A percentile compares a stretch with the other conserved stretches of the same genome.
These are phyloP conservation scores for Lactuca sativa DNA, from an alignment of 129 eudicot genomes.

Conservation along the genomic window DNA sequence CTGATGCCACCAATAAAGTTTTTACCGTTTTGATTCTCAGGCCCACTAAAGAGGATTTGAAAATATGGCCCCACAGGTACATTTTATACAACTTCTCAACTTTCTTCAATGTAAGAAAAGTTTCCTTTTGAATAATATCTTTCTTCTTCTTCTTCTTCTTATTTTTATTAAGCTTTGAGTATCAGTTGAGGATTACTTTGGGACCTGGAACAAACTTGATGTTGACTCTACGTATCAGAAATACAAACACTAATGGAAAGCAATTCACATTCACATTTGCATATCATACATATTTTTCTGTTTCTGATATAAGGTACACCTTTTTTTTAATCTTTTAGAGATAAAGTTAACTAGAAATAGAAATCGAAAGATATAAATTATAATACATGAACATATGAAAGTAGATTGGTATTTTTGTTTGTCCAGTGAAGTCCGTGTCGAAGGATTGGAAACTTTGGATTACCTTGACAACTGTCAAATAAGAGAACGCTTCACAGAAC, in stretches of 20 bases:
- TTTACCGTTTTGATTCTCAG: conserved; percentile 67
- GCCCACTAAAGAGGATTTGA: conserved; percentile 77
- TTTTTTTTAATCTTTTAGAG: neutral
- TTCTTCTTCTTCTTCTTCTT: conserved; percentile 6
- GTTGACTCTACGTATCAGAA: conserved; percentile 82
- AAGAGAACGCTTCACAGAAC: conserved; percentile 71
- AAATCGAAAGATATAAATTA: too few relatives aligned
- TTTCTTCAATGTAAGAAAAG: neutral
- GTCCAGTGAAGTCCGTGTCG: conserved; percentile 95
- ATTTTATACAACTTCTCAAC: conserved; percentile 14
- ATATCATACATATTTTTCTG: conserved; percentile 87
- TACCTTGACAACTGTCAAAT: conserved; percentile 74
- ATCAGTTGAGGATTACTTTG: conserved; percentile 69
- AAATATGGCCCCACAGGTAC: conserved; percentile 86
- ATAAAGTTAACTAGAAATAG: too few relatives aligned
- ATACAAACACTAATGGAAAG: conserved; percentile 71
- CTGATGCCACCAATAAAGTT: conserved; percentile 51
- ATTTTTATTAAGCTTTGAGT: conserved; percentile 75
- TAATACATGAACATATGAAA: too few relatives aligned
- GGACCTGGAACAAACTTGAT: conserved; percentile 79
- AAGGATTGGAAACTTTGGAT: conserved; percentile 93
- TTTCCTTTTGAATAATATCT: too few relatives aligned
- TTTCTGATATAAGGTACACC: conserved; percentile 83
- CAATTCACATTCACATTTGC: conserved; percentile 80
- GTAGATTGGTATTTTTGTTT: too few relatives aligned